These are phyloP conservation scores for Schoenoplectus triqueter DNA, from an alignment of 202 grass and related monocot genomes.

Conservation along the genomic window DNA sequence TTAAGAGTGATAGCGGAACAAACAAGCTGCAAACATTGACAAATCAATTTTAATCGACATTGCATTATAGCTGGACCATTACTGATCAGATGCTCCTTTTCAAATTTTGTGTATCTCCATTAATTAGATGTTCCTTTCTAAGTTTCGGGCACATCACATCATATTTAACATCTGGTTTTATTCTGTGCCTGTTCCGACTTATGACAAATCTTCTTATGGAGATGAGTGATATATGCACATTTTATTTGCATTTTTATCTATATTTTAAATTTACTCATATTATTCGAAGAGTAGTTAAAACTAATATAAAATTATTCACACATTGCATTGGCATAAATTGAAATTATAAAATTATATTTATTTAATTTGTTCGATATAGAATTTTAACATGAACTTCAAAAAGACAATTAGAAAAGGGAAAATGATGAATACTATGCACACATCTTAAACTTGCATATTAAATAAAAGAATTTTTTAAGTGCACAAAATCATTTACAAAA, in stretches of 20 bases:
- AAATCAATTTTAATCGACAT: neutral
- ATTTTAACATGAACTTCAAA: too few relatives aligned
- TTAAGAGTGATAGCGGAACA: neutral
- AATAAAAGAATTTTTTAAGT: too few relatives aligned
- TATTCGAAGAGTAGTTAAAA: neutral
- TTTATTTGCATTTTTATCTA: neutral
- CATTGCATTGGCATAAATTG: too few relatives aligned
- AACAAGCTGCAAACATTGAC: neutral
- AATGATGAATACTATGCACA: too few relatives aligned
- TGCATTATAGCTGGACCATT: neutral
- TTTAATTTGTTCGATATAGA: too few relatives aligned
- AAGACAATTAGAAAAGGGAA: too few relatives aligned
- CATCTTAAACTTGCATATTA: too few relatives aligned
- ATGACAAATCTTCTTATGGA: neutral
- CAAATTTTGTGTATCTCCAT: neutral
- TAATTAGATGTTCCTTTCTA: neutral
- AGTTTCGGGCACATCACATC: neutral
- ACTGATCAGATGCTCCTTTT: neutral
- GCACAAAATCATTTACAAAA: neutral
- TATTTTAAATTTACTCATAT: neutral
- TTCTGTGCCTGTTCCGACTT: neutral
- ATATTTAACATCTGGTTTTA: conserved; percentile 3
- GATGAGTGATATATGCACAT: neutral
- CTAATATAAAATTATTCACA: too few relatives aligned
- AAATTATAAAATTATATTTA: too few relatives aligned